Base-by-base conservation (phyloP, 306 rosid species). In the Vachellia collinsii region DNA sequence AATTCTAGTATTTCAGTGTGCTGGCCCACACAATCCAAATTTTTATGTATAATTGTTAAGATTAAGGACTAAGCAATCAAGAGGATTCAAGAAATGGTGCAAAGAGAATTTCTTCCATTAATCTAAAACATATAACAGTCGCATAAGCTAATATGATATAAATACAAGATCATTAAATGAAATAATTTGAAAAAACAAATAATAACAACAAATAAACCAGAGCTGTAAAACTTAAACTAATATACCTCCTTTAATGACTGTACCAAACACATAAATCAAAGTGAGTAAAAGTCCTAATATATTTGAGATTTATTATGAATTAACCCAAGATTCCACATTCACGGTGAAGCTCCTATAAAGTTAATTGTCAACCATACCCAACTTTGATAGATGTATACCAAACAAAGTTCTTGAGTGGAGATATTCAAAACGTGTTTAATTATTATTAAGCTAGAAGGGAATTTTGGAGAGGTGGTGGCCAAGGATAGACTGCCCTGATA, bases 11-110 rank as follows among this genome's bases (percentile, higher is more conserved):
- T 11, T 29, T 29, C 34, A 50, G 39, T 36, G 64, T 56, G 46
- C 77, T 58, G 77, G 48, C 64, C 46, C 51, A 7, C 64, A 74
- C 77, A 22, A 58, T 37, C 70, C 70, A 68, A 43, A 43, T 44
- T 44, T 23, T 16, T 44, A 43, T 5, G 11, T 12, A 43, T 4
- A 20, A 19, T 70, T 70, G 6, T 12, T 0, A 44, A 5, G 20
- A 70, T 22, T 12, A 22, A 44, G 54, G 3, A 9, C 54, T 0
- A 20, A 69, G n/a, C 5, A 5, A 69, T 42, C 8, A 42, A 69
- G 19, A n/a, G 54, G 38, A 69, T n/a, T 9, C 6, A 20, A 1
- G 37, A 42, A 4, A 47, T 6, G 3, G 53, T 8, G 11, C 5
- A 1, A 56, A n/a, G 29, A 56, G 12, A n/a, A 20, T 56, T 7